Conservation (phyloP, 345 rosid genomes). For the Cardamine chenopodiifolia region DNA sequence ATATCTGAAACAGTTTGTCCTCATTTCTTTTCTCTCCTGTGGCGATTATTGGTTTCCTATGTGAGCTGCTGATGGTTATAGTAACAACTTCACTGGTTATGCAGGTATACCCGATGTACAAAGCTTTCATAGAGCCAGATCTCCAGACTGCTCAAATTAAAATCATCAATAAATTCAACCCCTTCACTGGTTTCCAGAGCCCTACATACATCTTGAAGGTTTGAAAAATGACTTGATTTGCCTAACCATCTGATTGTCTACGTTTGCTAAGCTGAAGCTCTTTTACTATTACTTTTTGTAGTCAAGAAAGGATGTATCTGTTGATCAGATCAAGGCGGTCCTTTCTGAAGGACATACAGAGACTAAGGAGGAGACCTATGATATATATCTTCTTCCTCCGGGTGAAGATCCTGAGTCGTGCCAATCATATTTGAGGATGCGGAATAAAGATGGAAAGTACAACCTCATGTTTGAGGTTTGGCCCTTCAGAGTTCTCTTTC, state of each 20-base stretch:
- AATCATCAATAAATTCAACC: slow-evolving; percentile 92
- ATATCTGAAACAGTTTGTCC: slow-evolving; percentile 91
- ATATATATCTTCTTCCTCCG: slow-evolving; percentile 96
- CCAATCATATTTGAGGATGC: slow-evolving; percentile 96
- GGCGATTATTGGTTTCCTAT: slow-evolving; percentile 11
- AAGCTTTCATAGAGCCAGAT: slow-evolving; percentile 99
- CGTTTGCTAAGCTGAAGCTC: background rate
- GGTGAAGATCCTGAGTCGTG: slow-evolving; percentile 99
- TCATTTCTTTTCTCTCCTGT: background rate
- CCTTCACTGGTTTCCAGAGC: slow-evolving; percentile 93
- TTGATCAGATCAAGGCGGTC: slow-evolving; percentile 71
- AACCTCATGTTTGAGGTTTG: slow-evolving; percentile 99
- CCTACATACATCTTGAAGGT: slow-evolving; percentile 99
- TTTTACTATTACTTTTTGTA: slow-evolving; percentile 47
- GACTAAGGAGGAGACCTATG: slow-evolving; percentile 83
- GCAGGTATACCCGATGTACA: slow-evolving; percentile 99
- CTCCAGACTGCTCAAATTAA: slow-evolving; percentile 94
- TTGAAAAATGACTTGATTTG: slow-evolving; percentile 22
- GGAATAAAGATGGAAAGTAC: slow-evolving; percentile 98
- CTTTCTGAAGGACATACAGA: slow-evolving; percentile 70
- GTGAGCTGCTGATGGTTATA: background rate
- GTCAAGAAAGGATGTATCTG: slow-evolving; percentile 72
- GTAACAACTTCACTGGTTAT: slow-evolving; percentile 27
- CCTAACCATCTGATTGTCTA: slow-evolving; percentile 10
- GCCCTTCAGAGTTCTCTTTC: background rate